Base-by-base conservation (phyloP, 805 yeast genomes). In the Candida boidinii region DNA sequence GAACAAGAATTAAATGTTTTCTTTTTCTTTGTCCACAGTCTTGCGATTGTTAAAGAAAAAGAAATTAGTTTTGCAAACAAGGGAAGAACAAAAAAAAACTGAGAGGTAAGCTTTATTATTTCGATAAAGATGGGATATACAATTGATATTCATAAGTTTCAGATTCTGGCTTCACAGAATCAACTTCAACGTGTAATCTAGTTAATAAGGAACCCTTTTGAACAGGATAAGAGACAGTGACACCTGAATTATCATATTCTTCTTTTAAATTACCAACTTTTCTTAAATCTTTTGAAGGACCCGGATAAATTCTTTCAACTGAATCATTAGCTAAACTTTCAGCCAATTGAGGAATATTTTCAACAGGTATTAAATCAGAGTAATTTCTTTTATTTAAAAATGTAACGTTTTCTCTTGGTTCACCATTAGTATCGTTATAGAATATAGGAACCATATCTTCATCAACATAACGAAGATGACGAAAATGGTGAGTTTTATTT, bases 401-500 rank as follows among this genome's bases (percentile, higher is more conserved):
- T 39, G 62, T 60, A 8, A 48, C 44, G 46, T 72, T 78, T 11
- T 45, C 51, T 36, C 80, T 58, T 3, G 31, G 25, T 3, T 56
- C 41, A 2, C 78, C 81, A 39, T 76, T 69, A 0, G 77, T 74
- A 33, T 84, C 83, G 17, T 54, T 49, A 3, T 58, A 47, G 55
- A 88, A 87, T 7, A 87, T 45, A 1, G 83, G 81, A n/a, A 86
- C 73, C 51, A 82, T 69, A 46, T 86, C 92, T 53, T 90, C 96
- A 42, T 76, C 83, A 4, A 88, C 77, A 24, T 64, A 53, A 26
- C 47, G 54, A n/a, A n/a, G n/a, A n/a, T n/a, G n/a, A 48, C 72
- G 81, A 44, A 78, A 79, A 39, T 70, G 77, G 55, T 88, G 96
- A 16, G 73, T 60, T 34, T 67, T 68, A 11, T 83, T 68, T 45